Conservation (phyloP, 2,329 filamentous ascomycete genomes). For the Penicillium sp. region DNA sequence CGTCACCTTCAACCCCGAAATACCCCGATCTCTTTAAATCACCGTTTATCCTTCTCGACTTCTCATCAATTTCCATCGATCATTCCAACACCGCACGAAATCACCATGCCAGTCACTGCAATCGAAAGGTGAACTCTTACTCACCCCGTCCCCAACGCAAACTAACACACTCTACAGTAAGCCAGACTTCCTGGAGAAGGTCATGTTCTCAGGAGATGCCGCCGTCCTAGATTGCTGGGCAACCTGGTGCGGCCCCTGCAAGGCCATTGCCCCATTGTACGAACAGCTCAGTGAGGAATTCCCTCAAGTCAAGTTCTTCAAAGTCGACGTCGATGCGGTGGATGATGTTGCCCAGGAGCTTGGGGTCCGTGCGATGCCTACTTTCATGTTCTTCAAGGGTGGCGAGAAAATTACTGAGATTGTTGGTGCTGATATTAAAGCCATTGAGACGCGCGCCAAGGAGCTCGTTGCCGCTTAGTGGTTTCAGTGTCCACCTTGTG, state of each 20-base stretch:
- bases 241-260: slow-evolving; percentile 16
- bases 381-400: slow-evolving; percentile 11
- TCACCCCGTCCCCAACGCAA: neutral
- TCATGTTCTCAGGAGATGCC: slow-evolving; percentile 1
- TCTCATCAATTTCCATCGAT: neutral
- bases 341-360: slow-evolving; percentile 14
- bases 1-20: neutral
- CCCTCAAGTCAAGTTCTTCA: slow-evolving; percentile 13
- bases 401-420: slow-evolving; percentile 13
- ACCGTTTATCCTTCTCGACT: neutral
- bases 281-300: slow-evolving; percentile 8
- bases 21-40: neutral
- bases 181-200: slow-evolving; percentile 7
- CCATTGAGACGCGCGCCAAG: slow-evolving; percentile 2
- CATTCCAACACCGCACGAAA: neutral
- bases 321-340: slow-evolving; percentile 11
- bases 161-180: neutral
- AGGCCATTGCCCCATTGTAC: slow-evolving; percentile 7
- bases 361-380: slow-evolving; percentile 13
- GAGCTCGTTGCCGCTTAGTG: neutral
- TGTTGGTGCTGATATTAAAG: slow-evolving; percentile 5
- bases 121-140: neutral
- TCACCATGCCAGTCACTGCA: neutral
- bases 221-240: slow-evolving; percentile 15
- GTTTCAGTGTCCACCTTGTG: neutral